These are phyloP conservation scores for Fusarium hostae DNA, from an alignment of 2,329 filamentous ascomycete species.

Conservation along the genomic window DNA sequence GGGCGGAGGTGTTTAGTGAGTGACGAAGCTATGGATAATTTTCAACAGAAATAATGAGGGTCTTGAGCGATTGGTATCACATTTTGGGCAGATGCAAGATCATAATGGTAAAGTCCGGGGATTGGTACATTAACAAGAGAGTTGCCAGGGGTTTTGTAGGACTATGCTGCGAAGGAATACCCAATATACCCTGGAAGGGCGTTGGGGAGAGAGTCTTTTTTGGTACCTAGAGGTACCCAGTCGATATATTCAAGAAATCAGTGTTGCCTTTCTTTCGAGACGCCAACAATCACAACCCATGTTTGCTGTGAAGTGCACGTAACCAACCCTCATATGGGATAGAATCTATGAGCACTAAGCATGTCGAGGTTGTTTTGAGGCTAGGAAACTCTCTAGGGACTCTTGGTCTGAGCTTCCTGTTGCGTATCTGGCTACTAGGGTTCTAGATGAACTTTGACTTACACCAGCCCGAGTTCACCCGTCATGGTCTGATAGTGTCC, in stretches of 20 bases:
- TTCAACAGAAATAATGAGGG: conserved; percentile 18
- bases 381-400: neutral
- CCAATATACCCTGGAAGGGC: conserved; percentile 47
- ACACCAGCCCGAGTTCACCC: neutral
- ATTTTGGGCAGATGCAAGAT: neutral
- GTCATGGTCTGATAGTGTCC: neutral
- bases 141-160: conserved; percentile 27
- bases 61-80: conserved; percentile 11
- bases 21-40: conserved; percentile 16
- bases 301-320: neutral
- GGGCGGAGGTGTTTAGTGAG: conserved; percentile 66
- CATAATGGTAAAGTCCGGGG: conserved; percentile 15
- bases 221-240: conserved; percentile 11
- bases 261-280: conserved; percentile 6
- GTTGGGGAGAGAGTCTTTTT: conserved; percentile 41
- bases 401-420: neutral
- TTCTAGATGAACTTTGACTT: neutral
- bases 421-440: neutral
- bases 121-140: neutral
- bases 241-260: conserved; percentile 15
- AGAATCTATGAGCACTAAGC: neutral
- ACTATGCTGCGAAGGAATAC: conserved; percentile 42
- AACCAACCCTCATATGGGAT: neutral
- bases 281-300: neutral
- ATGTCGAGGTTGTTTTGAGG: neutral